phyloP scores from a whole-genome alignment of 208 protist species.

The Leptomonas seymouri region DNA sequence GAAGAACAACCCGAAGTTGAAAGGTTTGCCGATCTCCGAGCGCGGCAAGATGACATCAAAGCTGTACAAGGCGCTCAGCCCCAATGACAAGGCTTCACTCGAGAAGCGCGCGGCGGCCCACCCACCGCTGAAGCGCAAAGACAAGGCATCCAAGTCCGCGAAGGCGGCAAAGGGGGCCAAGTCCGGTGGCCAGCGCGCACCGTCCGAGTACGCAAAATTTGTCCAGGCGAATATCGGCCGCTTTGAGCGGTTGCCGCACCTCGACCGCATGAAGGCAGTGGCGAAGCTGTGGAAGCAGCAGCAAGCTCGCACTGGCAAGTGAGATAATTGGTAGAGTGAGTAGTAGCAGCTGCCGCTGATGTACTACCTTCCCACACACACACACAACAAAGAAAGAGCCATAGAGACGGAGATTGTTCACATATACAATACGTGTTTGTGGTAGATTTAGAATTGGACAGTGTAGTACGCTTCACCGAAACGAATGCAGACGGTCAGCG shows the following conservation, averaged over 20 bases:
- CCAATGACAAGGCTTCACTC: constrained; percentile 52
- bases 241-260: constrained; percentile 73
- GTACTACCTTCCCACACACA: no score
- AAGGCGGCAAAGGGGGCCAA: constrained; percentile 36
- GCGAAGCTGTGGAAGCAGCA: constrained; percentile 90
- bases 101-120: constrained; percentile 70
- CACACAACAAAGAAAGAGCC: constrained; percentile 1
- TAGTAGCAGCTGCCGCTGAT: no score
- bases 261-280: constrained; percentile 80
- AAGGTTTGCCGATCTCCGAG: constrained; percentile 66
- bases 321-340: no score
- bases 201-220: constrained; percentile 69
- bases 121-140: constrained; percentile 32
- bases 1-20: constrained; percentile 83
- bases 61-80: constrained; percentile 75
- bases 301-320: constrained; percentile 31
- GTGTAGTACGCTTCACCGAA: not conserved
- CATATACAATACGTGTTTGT: not conserved
- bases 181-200: constrained; percentile 19
- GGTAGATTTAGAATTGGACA: not conserved
- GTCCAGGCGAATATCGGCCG: constrained; percentile 82
- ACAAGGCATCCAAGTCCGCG: not conserved
- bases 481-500: no score
- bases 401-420: constrained; percentile 3
- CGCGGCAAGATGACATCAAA: constrained; percentile 79